Evolutionary conservation across 2,329 filamentous ascomycete species (phyloP).

Genomic region (Cytospora chrysosperma): DNA sequence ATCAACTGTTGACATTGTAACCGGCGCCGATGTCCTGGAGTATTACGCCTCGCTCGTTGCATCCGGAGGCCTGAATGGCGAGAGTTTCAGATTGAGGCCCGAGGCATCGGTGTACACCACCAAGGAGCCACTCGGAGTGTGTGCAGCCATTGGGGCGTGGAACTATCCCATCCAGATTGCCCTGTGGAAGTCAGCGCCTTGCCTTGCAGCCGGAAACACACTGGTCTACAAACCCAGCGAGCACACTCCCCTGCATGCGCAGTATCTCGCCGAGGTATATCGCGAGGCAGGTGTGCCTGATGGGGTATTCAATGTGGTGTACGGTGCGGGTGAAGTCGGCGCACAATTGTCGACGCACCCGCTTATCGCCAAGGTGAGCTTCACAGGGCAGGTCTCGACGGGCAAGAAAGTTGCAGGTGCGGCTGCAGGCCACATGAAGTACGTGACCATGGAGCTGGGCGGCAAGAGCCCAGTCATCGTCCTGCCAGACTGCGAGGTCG

Average conservation of each 20-base stretch:
- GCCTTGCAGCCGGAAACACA: constrained; percentile 80
- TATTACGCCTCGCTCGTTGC: constrained; percentile 82
- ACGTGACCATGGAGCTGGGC: constrained; percentile 88
- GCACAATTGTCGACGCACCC: constrained; percentile 72
- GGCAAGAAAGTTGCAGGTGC: constrained; percentile 77
- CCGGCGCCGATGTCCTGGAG: constrained; percentile 81
- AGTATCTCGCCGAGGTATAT: constrained; percentile 73
- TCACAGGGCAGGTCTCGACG: constrained; percentile 83
- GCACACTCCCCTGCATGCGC: constrained; percentile 79
- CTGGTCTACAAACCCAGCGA: constrained; percentile 92
- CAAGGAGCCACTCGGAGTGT: constrained; percentile 80
- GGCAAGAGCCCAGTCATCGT: constrained; percentile 82
- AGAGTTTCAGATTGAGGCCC: constrained; percentile 70
- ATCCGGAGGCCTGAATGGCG: constrained; percentile 75
- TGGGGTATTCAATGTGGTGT: constrained; percentile 84
- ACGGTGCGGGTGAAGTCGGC: constrained; percentile 76
- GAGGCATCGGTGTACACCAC: constrained; percentile 81
- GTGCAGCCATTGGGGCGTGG: constrained; percentile 85
- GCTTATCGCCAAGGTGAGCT: constrained; percentile 79
- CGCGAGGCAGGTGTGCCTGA: constrained; percentile 74
- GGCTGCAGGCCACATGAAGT: constrained; percentile 79
- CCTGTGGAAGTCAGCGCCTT: constrained; percentile 85
- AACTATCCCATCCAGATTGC: constrained; percentile 92
- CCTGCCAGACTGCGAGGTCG: constrained; percentile 74
- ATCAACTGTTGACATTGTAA: constrained; percentile 77